Evolutionary conservation across 2,329 filamentous ascomycete species (phyloP), one percentile per base, ranked within the genome.

Genomic region (Chaetomium sp.): DNA sequence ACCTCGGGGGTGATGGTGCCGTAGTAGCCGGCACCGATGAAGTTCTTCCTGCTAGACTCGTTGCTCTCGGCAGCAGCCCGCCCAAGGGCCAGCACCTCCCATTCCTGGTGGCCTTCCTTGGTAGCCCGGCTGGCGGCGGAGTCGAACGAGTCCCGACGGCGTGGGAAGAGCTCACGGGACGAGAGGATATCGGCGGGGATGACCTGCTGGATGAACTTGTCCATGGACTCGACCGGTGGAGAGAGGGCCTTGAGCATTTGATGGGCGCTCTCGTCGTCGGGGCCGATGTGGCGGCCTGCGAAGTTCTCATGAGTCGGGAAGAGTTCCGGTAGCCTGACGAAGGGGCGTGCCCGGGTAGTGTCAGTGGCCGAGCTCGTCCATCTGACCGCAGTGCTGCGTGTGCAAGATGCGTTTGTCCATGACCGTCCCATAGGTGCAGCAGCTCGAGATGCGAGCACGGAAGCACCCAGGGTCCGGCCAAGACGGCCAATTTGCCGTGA

Each of bases 1-100:
- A 97, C 93, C 63, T 92, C 86, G 4, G 94, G 94, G 0, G 91
- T 90, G 70, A 90, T 85, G n/a, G 92, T 94, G 42, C 87, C 89
- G 70, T 94, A 92, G 82, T 97, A 98, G 64, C 94, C 94, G 64
- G 86, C 87, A 4, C 94, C 94, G 70, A 97, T 93, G 74, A 94
- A 90, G 73, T 87, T 93, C 71, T 86, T 80, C 7, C 42, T 5
- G 64, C 79, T 79, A 29, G 71, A 66, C 45, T 75, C 71, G 67
- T 81, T 83, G 60, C 72, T 72, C 54, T 73, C 74, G 33, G 76
- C 73, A 31, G 76, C 74, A 2, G 71, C 68, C 9, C 74, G 70
- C 38, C 75, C 77, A 10, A 77, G 76, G 4, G 80, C 78, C 51
- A 87, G 76, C 49, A 89, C 79, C 70, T 85, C 80, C 62, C 82